Evolutionary conservation across 202 grass and related monocot species (phyloP).

Genomic region (Zizania palustris): DNA sequence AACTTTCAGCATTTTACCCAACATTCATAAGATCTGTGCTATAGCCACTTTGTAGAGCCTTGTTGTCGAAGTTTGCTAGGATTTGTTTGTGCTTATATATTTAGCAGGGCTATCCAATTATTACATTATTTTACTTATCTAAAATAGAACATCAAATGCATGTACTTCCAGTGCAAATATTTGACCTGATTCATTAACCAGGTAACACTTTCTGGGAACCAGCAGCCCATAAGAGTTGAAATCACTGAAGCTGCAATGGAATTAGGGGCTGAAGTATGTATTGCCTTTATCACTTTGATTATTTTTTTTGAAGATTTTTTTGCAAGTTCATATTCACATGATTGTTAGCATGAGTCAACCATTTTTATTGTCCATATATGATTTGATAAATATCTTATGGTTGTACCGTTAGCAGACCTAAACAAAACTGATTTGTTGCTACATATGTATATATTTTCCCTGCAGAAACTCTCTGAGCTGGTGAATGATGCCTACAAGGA

Average conservation of each 20-base stretch:
- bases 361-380: neutral
- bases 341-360: slow-evolving; percentile 1
- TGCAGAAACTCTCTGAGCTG: slow-evolving; percentile 83
- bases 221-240: slow-evolving; percentile 94
- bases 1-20: neutral
- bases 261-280: slow-evolving; percentile 82
- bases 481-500: slow-evolving; percentile 96
- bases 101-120: neutral
- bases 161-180: slow-evolving; percentile 9
- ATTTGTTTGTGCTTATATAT: slow-evolving; percentile 14
- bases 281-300: slow-evolving; percentile 32
- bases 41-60: neutral
- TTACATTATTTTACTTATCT: slow-evolving; percentile 9
- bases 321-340: slow-evolving; percentile 3
- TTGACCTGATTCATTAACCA: slow-evolving; percentile 29
- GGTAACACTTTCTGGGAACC: slow-evolving; percentile 98
- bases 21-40: neutral
- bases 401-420: slow-evolving; percentile 1
- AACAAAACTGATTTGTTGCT: slow-evolving; percentile 15
- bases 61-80: neutral
- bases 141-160: neutral
- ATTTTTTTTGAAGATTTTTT: slow-evolving; percentile 33
- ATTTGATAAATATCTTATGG: slow-evolving; percentile 19
- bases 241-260: slow-evolving; percentile 94
- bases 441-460: slow-evolving; percentile 2